phyloP scores from a whole-genome alignment of 169 alveolate species.

The Cyclospora cayetanensis region DNA sequence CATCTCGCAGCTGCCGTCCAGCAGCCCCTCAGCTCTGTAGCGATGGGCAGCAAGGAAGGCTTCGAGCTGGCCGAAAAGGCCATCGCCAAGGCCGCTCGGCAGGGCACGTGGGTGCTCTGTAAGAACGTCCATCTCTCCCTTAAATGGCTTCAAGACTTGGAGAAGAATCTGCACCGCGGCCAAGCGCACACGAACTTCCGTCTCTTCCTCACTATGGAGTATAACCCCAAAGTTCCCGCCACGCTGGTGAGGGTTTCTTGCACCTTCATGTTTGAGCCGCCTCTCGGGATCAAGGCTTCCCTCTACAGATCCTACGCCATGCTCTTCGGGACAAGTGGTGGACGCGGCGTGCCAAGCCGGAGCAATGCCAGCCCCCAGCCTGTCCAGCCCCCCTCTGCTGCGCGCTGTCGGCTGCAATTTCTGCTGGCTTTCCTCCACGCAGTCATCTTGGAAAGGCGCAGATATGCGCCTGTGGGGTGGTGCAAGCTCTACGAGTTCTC shows the following conservation, averaged over 20 bases:
- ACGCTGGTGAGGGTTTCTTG: constrained; percentile 94
- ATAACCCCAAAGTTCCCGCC: constrained; percentile 92
- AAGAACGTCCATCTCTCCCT: constrained; percentile 98
- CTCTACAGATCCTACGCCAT: constrained; percentile 84
- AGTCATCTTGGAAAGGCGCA: constrained; percentile 94
- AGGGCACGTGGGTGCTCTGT: constrained; percentile 97
- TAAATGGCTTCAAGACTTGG: constrained; percentile 95
- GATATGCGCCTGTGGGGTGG: constrained; percentile 99
- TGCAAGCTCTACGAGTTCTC: constrained; percentile 96
- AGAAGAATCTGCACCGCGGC: constrained; percentile 91
- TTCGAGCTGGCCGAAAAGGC: constrained; percentile 93
- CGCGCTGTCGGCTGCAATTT: constrained; percentile 93
- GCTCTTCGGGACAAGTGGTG: constrained; percentile 71
- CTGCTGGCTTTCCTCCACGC: constrained; percentile 97
- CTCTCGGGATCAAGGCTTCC: constrained; percentile 96
- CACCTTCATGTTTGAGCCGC: constrained; percentile 97
- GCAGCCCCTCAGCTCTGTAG: constrained; percentile 90
- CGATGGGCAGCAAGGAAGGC: constrained; percentile 98
- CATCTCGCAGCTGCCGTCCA: constrained; percentile 89
- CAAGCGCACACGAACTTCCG: constrained; percentile 91
- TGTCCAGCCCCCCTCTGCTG: constrained; percentile 82
- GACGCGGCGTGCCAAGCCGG: background rate
- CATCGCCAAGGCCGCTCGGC: constrained; percentile 91
- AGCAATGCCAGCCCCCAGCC: constrained; percentile 13
- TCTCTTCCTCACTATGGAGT: constrained; percentile 97